Base-by-base conservation (phyloP, 2,329 filamentous ascomycete species). In the Ophiocordyceps australis region DNA sequence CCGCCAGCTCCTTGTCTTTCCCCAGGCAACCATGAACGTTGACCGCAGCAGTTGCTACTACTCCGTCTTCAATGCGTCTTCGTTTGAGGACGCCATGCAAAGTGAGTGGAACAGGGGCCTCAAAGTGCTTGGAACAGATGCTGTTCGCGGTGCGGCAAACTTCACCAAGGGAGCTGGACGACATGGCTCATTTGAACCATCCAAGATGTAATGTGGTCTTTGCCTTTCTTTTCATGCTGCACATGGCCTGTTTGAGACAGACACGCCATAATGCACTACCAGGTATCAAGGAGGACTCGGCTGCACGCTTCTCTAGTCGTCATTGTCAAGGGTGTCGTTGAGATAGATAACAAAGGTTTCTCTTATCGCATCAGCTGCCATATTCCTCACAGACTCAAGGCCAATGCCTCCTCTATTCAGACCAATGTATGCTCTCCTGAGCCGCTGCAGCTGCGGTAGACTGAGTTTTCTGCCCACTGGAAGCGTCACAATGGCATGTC, bases 401-500 rank as follows among this genome's bases (percentile, higher is more conserved):
- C 56, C 70, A 31, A 67, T 83, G 42, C 60, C 77, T 40, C 54
- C 81, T 26, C 81, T 59, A 38, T 85, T 85, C 45, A 91, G 47
- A 5, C 62, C 65, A 38, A 86, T 72, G 50, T 80, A 91, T 25
- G 82, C 78, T 39, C 81, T 63, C 31, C 81, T 61, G 37, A 85
- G 54, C 34, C 81, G 62, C 52, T 91, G 81, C 36, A 91, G 52
- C 44, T 82, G 76, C 7, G 80, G 74, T 22, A 89, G 44, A 2
- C 74, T 74, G 25, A 82, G 53, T 33, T 67, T 70, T 32, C 64
- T 68, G 8, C 57, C 57, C 7, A 39, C 34, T 0, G 80, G 79
- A 25, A 89, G 52, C 35, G 74, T 63, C 14, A 89, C 57, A 2
- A 62, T 49, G 29, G 73, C 47, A 11, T 63, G 59, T 3, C 68